A percentile compares a stretch with the other conserved stretches of the same genome.
These are phyloP conservation scores for Eucalyptus sp. DNA, from an alignment of 345 rosid genomes.

Conservation along the genomic window DNA sequence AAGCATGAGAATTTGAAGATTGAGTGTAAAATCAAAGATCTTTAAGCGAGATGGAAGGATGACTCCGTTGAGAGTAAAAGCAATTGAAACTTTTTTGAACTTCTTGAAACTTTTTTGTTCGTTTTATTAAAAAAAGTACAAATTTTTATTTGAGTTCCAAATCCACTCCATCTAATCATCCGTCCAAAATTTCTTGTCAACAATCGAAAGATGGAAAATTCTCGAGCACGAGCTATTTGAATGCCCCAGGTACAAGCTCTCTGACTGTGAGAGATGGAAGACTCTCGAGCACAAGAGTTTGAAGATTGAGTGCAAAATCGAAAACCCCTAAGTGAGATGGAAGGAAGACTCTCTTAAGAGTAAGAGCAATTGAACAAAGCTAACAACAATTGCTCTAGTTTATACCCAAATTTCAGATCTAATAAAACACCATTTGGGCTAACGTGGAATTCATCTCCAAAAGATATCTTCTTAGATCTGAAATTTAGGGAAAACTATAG, in stretches of 20 bases:
- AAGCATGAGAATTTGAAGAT: too few species aligned
- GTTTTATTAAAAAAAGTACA: too few species aligned
- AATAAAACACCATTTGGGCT: neutral
- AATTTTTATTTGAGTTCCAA: too few species aligned
- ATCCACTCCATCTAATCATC: neutral
- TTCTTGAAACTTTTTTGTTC: neutral
- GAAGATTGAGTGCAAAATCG: neutral
- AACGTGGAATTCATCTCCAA: neutral
- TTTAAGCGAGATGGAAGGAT: too few species aligned
- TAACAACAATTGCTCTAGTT: neutral
- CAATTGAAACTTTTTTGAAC: too few species aligned
- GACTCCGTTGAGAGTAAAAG: too few species aligned
- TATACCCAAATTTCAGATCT: neutral
- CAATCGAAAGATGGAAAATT: neutral
- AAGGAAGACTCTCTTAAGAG: neutral
- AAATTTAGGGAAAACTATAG: neutral
- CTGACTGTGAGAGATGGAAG: rapidly evolving
- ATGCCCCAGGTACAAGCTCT: rapidly evolving
- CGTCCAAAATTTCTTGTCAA: neutral
- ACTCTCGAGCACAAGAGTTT: neutral
- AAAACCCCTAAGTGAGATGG: neutral
- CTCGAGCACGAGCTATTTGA: neutral
- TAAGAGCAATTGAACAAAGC: neutral
- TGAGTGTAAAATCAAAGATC: rapidly evolving
- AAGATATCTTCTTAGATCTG: neutral